phyloP scores from a whole-genome alignment of 768 basidiomycete species.

The Lactarius evosmus region DNA sequence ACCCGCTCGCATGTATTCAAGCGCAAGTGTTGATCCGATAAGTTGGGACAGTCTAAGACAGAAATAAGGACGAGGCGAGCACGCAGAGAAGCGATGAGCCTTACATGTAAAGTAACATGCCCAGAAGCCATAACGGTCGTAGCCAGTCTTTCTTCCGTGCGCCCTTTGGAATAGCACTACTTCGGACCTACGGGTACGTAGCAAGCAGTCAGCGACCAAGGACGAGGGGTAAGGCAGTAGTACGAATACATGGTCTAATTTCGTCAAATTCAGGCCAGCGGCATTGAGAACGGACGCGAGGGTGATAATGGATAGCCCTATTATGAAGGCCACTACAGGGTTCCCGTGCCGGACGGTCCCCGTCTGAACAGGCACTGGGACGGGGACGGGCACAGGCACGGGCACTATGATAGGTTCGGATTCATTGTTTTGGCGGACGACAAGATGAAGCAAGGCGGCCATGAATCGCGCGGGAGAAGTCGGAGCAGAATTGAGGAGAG shows the following conservation, averaged over 20 bases:
- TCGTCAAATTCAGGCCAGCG: conserved; percentile 91
- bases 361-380: neutral
- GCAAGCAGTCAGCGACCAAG: neutral
- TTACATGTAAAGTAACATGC: conserved; percentile 92
- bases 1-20: conserved; percentile 88
- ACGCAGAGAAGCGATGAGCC: conserved; percentile 30
- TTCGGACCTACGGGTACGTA: conserved; percentile 52
- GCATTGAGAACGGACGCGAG: conserved; percentile 85
- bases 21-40: conserved; percentile 81
- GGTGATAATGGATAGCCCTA: conserved; percentile 81
- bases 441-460: conserved; percentile 6
- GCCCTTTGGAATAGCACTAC: conserved; percentile 70
- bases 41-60: conserved; percentile 68
- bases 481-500: neutral
- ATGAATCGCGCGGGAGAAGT: conserved; percentile 1
- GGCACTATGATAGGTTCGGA: conserved; percentile 9
- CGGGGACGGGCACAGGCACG: neutral
- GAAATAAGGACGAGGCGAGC: conserved; percentile 15
- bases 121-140: conserved; percentile 85
- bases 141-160: conserved; percentile 73
- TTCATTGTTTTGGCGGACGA: conserved; percentile 18
- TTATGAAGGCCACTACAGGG: conserved; percentile 71
- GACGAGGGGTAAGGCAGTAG: neutral
- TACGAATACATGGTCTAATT: conserved; percentile 71
- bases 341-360: conserved; percentile 41